phyloP scores from a whole-genome alignment of 2,329 filamentous ascomycete species.

The Fusarium sp. region DNA sequence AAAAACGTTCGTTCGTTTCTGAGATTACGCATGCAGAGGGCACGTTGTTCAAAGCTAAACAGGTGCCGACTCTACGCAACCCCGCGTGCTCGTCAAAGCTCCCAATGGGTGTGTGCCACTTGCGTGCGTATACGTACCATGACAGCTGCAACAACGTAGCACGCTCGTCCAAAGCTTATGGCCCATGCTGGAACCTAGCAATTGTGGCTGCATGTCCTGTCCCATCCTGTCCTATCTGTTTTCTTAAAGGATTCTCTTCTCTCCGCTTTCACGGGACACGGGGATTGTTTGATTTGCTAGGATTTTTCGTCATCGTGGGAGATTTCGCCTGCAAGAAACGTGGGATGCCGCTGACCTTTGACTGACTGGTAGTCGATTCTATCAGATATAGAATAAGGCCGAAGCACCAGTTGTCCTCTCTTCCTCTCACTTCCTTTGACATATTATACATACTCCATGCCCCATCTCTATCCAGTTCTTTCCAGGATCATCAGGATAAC shows the following conservation, averaged over 20 bases:
- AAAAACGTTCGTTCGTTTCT: background rate
- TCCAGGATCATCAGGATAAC: background rate
- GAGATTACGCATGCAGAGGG: background rate
- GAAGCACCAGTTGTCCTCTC: background rate
- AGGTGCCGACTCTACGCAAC: background rate
- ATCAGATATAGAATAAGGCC: background rate
- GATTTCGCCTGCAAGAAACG: background rate
- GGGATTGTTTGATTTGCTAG: slow-evolving; percentile 1
- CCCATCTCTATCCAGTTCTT: background rate
- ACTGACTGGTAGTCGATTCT: background rate
- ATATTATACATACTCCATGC: background rate
- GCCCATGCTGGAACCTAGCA: background rate
- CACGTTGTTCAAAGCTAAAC: background rate
- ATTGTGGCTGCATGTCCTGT: background rate
- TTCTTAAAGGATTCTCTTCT: slow-evolving; percentile 44
- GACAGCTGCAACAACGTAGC: background rate
- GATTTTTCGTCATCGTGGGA: background rate
- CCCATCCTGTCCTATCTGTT: background rate
- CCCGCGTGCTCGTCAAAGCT: background rate
- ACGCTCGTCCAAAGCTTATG: background rate
- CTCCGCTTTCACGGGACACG: slow-evolving; percentile 1
- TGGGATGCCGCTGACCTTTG: background rate
- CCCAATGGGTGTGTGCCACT: background rate
- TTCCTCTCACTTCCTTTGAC: background rate
- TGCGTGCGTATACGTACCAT: background rate